A percentile compares a stretch with the other conserved stretches of the same genome.
phyloP scores from a whole-genome alignment of 2,329 filamentous ascomycete species.

The Talaromyces sp. region DNA sequence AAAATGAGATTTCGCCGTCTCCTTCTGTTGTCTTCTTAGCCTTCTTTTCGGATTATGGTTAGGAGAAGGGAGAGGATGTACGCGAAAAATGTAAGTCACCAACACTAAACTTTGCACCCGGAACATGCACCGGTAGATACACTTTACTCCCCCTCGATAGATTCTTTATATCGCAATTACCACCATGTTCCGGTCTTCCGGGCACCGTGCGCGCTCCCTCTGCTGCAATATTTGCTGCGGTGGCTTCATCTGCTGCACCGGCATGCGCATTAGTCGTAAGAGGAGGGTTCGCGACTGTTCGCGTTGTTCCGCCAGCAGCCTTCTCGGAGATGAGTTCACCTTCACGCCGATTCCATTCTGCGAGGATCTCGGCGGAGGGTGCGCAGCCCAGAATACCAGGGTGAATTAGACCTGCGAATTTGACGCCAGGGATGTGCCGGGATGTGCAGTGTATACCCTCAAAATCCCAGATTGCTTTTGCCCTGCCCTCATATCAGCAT shows the following conservation, averaged over 20 bases:
- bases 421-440: constrained; percentile 80
- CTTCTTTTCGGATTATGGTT: background rate
- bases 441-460: constrained; percentile 78
- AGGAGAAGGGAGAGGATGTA: background rate
- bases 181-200: constrained; percentile 72
- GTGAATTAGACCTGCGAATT: constrained; percentile 85
- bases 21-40: constrained; percentile 53
- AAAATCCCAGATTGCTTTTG: constrained; percentile 74
- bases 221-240: constrained; percentile 65
- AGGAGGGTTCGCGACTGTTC: constrained; percentile 75
- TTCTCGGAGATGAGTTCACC: constrained; percentile 69
- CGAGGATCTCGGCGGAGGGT: constrained; percentile 72
- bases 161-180: constrained; percentile 91
- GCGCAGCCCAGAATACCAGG: constrained; percentile 89
- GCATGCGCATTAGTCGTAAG: constrained; percentile 69
- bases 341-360: constrained; percentile 81
- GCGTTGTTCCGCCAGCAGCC: constrained; percentile 50
- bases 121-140: constrained; percentile 81
- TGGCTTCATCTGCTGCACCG: constrained; percentile 57
- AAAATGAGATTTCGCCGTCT: constrained; percentile 87
- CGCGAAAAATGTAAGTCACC: constrained; percentile 81
- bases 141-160: constrained; percentile 75
- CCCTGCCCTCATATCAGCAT: constrained; percentile 32
- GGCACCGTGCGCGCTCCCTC: constrained; percentile 86
- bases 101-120: constrained; percentile 83